Percentiles rank a stretch among this genome's conserved stretches.
Evolutionary conservation across 805 yeast genomes (phyloP).

Genomic region (Candida sphagnicola): DNA sequence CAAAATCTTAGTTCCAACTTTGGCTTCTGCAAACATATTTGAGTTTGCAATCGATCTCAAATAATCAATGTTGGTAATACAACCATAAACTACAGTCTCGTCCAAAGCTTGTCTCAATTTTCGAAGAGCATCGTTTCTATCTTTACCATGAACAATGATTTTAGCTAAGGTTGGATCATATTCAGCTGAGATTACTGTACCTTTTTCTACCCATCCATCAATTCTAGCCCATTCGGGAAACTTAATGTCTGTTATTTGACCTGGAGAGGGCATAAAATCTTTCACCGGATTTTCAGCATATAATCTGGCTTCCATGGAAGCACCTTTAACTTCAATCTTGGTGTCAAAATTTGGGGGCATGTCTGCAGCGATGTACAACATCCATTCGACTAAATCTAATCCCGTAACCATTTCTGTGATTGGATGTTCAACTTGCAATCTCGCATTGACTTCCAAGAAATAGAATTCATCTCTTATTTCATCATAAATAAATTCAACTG

Average conservation of each 20-base stretch:
- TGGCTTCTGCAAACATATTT: constrained; percentile 75
- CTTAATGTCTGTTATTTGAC: constrained; percentile 77
- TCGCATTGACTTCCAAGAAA: constrained; percentile 93
- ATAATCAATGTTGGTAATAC: constrained; percentile 86
- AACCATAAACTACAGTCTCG: constrained; percentile 86
- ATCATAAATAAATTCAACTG: constrained; percentile 94
- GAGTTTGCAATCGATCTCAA: constrained; percentile 82
- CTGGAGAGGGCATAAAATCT: constrained; percentile 95
- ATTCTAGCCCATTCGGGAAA: constrained; percentile 93
- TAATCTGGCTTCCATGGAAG: constrained; percentile 93
- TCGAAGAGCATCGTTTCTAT: constrained; percentile 77
- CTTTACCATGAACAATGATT: constrained; percentile 90
- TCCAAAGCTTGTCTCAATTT: constrained; percentile 76
- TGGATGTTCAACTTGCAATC: constrained; percentile 97
- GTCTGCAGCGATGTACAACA: constrained; percentile 89
- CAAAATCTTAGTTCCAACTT: constrained; percentile 82
- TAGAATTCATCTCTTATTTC: constrained; percentile 83
- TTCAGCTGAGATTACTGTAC: constrained; percentile 85
- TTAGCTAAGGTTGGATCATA: constrained; percentile 96
- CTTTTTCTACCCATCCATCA: constrained; percentile 91
- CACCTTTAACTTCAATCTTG: constrained; percentile 65
- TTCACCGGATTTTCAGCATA: constrained; percentile 97
- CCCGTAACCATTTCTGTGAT: constrained; percentile 95
- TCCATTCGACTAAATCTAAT: constrained; percentile 93
- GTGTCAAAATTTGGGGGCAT: constrained; percentile 74